These are phyloP conservation scores for Orobanche coerulescens DNA, from an alignment of 257 asterid species.

Conservation along the genomic window DNA sequence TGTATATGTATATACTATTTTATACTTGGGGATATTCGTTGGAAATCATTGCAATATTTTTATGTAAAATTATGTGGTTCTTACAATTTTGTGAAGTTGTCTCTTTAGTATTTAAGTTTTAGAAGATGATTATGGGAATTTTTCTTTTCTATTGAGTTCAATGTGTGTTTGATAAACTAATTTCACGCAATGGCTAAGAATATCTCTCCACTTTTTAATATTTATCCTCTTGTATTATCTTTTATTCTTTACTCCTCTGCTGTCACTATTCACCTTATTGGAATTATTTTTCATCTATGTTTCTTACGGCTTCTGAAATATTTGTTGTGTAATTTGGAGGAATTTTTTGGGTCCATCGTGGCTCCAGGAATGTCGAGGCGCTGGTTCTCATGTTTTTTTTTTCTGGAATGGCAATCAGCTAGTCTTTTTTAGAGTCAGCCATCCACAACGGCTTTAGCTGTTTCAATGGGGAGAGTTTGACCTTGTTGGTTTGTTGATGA, in stretches of 20 bases:
- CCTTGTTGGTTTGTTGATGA: slow-evolving; percentile 16
- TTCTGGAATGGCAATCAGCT: slow-evolving; percentile 19
- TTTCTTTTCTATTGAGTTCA: not conserved
- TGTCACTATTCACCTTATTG: slow-evolving; percentile 12
- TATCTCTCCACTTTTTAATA: not conserved
- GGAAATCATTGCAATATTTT: not conserved
- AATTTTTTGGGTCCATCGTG: slow-evolving; percentile 17
- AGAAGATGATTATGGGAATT: not conserved
- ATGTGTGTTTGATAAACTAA: not conserved
- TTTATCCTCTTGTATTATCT: not conserved
- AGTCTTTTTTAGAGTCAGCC: slow-evolving; percentile 22
- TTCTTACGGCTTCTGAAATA: slow-evolving; percentile 20
- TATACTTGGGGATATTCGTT: not conserved
- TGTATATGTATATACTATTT: not conserved
- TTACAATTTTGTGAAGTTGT: not conserved
- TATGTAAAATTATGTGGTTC: not conserved
- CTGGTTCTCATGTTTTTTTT: slow-evolving; percentile 18
- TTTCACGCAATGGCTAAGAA: not conserved
- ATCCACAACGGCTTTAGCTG: slow-evolving; percentile 17
- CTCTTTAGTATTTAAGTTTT: slow-evolving; percentile 1
- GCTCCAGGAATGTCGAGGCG: slow-evolving; percentile 23
- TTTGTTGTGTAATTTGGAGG: slow-evolving; percentile 26
- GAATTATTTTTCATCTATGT: slow-evolving; percentile 6
- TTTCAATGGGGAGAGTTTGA: slow-evolving; percentile 22
- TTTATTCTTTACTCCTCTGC: not conserved